Conservation (phyloP, 176 grass and related monocot genomes). For the Themeda triandra region DNA sequence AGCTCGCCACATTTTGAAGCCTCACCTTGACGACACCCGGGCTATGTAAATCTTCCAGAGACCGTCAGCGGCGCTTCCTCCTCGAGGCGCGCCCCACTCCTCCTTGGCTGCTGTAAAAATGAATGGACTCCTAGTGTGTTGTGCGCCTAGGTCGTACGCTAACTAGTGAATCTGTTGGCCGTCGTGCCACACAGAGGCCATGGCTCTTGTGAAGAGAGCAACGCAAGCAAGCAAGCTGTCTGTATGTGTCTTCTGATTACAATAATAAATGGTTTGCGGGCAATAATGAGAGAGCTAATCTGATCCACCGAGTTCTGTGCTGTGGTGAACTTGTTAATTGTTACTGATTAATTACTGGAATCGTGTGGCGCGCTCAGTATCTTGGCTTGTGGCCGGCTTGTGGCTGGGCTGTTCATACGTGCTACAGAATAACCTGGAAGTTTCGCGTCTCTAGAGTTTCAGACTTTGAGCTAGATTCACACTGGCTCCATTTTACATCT, state of each 20-base stretch:
- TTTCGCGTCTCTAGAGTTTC: not conserved
- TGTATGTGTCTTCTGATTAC: conserved; percentile 1
- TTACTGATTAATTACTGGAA: not conserved
- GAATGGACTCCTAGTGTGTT: conserved; percentile 19
- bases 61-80: not conserved
- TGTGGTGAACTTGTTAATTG: not conserved
- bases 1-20: conserved; percentile 35
- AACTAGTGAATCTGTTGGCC: conserved; percentile 31
- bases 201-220: conserved; percentile 28
- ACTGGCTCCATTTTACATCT: not conserved
- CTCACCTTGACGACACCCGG: not conserved
- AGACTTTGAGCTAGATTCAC: not conserved
- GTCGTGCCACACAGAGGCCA: not conserved
- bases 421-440: not conserved
- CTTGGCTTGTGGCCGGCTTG: conserved; percentile 8
- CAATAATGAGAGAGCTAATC: conserved; percentile 13
- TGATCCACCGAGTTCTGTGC: not conserved
- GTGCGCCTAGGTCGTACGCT: conserved; percentile 32
- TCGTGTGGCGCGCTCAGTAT: not conserved
- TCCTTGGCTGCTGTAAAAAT: conserved; percentile 43
- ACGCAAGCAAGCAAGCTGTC: conserved; percentile 29
- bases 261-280: conserved; percentile 41
- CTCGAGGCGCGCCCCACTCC: not conserved
- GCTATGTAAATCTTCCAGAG: conserved; percentile 40
- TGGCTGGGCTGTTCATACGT: not conserved